Evolutionary conservation across 805 yeast species (phyloP), one percentile per base, ranked within the genome.

Genomic region (Vanderwaltozyma verrucispora): DNA sequence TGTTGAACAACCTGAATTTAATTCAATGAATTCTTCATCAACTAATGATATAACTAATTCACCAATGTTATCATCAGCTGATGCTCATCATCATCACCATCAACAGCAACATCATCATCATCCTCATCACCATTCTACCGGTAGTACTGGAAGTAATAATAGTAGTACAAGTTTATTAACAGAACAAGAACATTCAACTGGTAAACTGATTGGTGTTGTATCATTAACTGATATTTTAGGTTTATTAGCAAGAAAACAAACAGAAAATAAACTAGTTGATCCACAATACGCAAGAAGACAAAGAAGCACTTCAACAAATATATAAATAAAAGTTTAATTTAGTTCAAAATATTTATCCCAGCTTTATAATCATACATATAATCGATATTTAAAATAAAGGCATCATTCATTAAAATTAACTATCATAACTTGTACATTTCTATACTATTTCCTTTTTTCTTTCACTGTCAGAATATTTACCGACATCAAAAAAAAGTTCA

Each of bases 151-250:
- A n/a, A 21, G 9, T 21, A 21, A 9, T 21, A 21, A 21, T 9
- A 21, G 23, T 21, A 21, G 23, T 21, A 21, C 9, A 7, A 21
- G 23, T 21, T 46, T 56, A n/a, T 51, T 61, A 24, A 8, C 27
- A 8, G 71, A 67, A 38, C 54, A 57, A 33, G 67, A 63, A 34
- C 77, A 79, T 31, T 65, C 77, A 34, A 76, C 85, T 2, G 96
- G 96, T 13, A 82, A 78, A 53, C 69, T 89, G 42, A 75, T 84
- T 37, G 97, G 97, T 29, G 97, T 89, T 19, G 77, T 92, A 2
- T 84, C 95, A 3, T 65, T 92, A 48, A 89, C 97, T 1, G 98
- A 89, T 60, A 79, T 89, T 24, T 63, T 92, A 35, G 84, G 88
- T 14, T 62, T 86, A 32, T 71, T 89, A 44, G 95, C 95, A 8